Evolutionary conservation across 1,284 basidiomycete species (phyloP).

Genomic region (Moesziomyces antarcticus): DNA sequence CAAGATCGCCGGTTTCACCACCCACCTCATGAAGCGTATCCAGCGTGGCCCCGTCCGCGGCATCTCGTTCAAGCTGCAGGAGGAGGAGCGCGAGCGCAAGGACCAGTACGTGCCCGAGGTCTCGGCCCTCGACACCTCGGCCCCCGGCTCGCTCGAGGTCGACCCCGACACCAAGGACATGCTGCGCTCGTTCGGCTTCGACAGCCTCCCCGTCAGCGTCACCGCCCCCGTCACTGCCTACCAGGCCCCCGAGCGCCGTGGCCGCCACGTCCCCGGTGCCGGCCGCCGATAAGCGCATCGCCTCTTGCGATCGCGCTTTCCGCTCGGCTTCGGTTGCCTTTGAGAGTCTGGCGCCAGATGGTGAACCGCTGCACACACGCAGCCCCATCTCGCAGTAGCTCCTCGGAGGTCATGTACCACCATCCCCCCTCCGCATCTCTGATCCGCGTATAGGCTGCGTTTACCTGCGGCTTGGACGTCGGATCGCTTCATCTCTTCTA

Average conservation of each 20-base stretch:
- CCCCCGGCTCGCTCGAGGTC: slow-evolving; percentile 63
- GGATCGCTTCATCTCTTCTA: slow-evolving; percentile 6
- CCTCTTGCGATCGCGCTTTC: not conserved
- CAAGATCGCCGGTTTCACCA: slow-evolving; percentile 99
- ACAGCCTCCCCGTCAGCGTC: slow-evolving; percentile 66
- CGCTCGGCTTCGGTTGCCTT: slow-evolving; percentile 5
- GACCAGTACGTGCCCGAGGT: slow-evolving; percentile 68
- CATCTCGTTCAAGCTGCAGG: slow-evolving; percentile 99
- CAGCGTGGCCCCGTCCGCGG: slow-evolving; percentile 99
- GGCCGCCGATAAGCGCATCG: slow-evolving; percentile 62
- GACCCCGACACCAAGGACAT: slow-evolving; percentile 69
- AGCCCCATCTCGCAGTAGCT: not conserved
- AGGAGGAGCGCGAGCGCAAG: slow-evolving; percentile 99
- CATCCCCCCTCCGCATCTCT: slow-evolving; percentile 22
- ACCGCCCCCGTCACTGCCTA: slow-evolving; percentile 63
- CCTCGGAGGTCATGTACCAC: slow-evolving; percentile 32
- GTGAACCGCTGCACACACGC: not conserved
- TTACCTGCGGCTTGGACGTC: not conserved
- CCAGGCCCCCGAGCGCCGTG: slow-evolving; percentile 65
- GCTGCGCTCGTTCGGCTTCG: slow-evolving; percentile 65
- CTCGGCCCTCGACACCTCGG: slow-evolving; percentile 67
- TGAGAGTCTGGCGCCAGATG: slow-evolving; percentile 4
- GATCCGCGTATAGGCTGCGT: not conserved
- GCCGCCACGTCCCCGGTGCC: slow-evolving; percentile 66
- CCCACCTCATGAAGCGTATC: slow-evolving; percentile 99